A percentile compares a stretch with the other conserved stretches of the same genome.
These are phyloP conservation scores for Petunia hybrid DNA, from an alignment of 305 asterid species.

Conservation along the genomic window DNA sequence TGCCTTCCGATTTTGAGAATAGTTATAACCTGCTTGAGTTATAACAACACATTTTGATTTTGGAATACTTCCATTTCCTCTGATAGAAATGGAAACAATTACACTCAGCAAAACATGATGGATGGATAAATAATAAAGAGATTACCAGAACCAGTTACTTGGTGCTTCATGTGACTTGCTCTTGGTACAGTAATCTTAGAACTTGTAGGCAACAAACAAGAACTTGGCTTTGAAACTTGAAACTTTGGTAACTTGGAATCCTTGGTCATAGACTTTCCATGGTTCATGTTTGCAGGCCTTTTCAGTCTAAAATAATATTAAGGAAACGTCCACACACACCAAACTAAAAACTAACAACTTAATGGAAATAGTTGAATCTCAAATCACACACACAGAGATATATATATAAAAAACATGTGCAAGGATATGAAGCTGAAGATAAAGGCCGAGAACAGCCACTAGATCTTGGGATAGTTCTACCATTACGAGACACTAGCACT, in stretches of 20 bases:
- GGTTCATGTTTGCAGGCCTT: slow-evolving; percentile 60
- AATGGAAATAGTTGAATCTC: slow-evolving; percentile 28
- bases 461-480: slow-evolving; percentile 50
- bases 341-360: slow-evolving; percentile 32
- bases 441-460: slow-evolving; percentile 61
- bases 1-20: neutral
- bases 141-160: slow-evolving; percentile 75
- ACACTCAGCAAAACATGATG: slow-evolving; percentile 30
- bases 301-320: slow-evolving; percentile 67
- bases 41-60: slow-evolving; percentile 6
- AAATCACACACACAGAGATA: neutral
- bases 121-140: slow-evolving; percentile 35
- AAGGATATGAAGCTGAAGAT: slow-evolving; percentile 88
- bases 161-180: slow-evolving; percentile 54
- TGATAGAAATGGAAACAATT: slow-evolving; percentile 28
- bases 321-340: slow-evolving; percentile 50
- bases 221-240: slow-evolving; percentile 62
- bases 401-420: slow-evolving; percentile 26
- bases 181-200: slow-evolving; percentile 49
- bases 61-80: slow-evolving; percentile 29
- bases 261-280: slow-evolving; percentile 54
- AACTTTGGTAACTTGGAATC: slow-evolving; percentile 64
- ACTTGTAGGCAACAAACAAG: slow-evolving; percentile 47
- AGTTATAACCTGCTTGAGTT: neutral
- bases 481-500: slow-evolving; percentile 43